Percentiles rank a stretch among this genome's conserved stretches.
These are phyloP conservation scores for Wakefieldia striispora DNA, from an alignment of 768 basidiomycete genomes.

Conservation along the genomic window DNA sequence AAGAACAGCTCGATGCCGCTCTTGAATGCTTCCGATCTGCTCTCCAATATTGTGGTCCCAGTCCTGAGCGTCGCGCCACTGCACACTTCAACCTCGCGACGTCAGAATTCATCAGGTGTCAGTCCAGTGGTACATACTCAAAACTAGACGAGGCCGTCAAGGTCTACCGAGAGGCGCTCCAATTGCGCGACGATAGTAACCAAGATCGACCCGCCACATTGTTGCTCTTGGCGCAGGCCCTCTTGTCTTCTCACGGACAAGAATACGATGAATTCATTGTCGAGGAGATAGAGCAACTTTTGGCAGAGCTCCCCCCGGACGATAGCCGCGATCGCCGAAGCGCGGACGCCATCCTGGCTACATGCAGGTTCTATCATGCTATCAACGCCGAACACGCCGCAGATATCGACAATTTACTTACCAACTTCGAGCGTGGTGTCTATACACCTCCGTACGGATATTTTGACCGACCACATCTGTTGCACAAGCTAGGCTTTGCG, in stretches of 20 bases:
- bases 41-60: not conserved
- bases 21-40: not conserved
- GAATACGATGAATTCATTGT: too few relatives aligned
- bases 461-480: too few relatives aligned
- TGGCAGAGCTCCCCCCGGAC: too few relatives aligned
- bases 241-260: not conserved
- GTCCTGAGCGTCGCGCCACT: not conserved
- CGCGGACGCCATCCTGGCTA: too few relatives aligned
- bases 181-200: constrained; percentile 3
- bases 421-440: too few relatives aligned
- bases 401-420: too few relatives aligned
- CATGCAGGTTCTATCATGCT: too few relatives aligned
- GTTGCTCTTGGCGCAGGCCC: not conserved
- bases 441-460: too few relatives aligned
- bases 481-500: too few relatives aligned
- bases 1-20: not conserved
- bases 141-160: not conserved
- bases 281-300: too few relatives aligned
- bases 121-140: not conserved
- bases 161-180: constrained; percentile 7
- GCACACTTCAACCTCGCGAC: constrained; percentile 11
- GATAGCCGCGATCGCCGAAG: too few relatives aligned
- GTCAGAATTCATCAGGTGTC: not conserved
- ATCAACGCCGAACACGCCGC: too few relatives aligned
- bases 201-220: constrained; percentile 6